Percentiles rank a stretch among this genome's conserved stretches.
Evolutionary conservation across 1,139 yeast species (phyloP).

Genomic region (Magnusiomyces suaveolens): DNA sequence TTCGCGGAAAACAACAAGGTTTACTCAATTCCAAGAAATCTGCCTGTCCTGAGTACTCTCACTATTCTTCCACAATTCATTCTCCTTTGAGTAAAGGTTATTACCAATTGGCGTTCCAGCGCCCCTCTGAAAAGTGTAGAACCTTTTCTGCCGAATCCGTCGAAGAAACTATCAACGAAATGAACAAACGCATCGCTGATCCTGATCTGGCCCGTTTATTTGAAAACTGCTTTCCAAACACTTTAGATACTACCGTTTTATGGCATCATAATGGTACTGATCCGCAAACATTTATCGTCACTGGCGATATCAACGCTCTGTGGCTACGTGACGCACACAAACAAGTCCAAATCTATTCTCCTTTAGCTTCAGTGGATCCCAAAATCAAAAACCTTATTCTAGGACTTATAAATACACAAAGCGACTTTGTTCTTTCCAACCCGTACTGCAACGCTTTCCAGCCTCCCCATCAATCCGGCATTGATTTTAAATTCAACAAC

Average conservation of each 20-base stretch:
- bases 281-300: conserved; percentile 56
- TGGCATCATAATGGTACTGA: conserved; percentile 44
- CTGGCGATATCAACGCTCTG: conserved; percentile 83
- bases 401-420: conserved; percentile 80
- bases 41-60: conserved; percentile 35
- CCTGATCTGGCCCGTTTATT: conserved; percentile 64
- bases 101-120: conserved; percentile 54
- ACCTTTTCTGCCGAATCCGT: conserved; percentile 58
- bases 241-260: conserved; percentile 75
- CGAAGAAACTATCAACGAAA: conserved; percentile 50
- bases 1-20: not conserved
- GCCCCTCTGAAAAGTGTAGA: conserved; percentile 64
- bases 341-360: conserved; percentile 69
- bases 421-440: conserved; percentile 46
- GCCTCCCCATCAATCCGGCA: conserved; percentile 59
- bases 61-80: conserved; percentile 31
- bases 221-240: conserved; percentile 80
- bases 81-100: conserved; percentile 30
- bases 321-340: conserved; percentile 83
- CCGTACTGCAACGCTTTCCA: conserved; percentile 91
- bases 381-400: conserved; percentile 44
- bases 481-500: conserved; percentile 41
- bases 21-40: not conserved
- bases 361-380: conserved; percentile 43
- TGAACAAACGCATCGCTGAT: conserved; percentile 43